Conservation (phyloP, 495 filamentous ascomycete species). For the Penicillium maclennaniae region DNA sequence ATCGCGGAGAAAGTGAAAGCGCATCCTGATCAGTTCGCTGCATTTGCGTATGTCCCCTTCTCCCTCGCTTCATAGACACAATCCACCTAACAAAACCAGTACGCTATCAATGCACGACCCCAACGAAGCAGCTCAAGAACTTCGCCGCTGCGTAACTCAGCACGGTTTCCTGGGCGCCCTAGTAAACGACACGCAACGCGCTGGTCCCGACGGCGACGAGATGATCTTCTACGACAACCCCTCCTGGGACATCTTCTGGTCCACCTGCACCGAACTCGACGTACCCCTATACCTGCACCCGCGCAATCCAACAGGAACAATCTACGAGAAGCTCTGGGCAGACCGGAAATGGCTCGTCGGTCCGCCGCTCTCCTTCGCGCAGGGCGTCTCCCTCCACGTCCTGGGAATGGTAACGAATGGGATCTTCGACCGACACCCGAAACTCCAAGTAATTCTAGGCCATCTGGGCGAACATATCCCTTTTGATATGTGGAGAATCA, state of each 20-base stretch:
- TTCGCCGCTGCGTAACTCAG: constrained; percentile 51
- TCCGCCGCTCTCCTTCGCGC: constrained; percentile 45
- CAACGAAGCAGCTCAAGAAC: constrained; percentile 50
- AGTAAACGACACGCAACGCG: constrained; percentile 54
- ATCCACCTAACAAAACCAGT: constrained; percentile 11
- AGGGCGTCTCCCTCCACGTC: constrained; percentile 46
- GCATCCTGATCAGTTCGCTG: constrained; percentile 52
- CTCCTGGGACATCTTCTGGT: constrained; percentile 57
- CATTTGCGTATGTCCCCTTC: constrained; percentile 41
- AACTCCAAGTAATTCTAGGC: constrained; percentile 60
- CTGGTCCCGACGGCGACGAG: constrained; percentile 46
- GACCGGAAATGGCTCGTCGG: constrained; percentile 48
- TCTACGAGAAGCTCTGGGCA: constrained; percentile 49
- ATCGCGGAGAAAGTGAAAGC: constrained; percentile 48
- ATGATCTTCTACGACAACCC: constrained; percentile 58
- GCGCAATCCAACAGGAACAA: constrained; percentile 42
- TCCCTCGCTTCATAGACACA: not conserved
- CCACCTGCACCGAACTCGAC: constrained; percentile 51
- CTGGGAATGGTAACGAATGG: constrained; percentile 53
- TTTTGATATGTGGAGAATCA: constrained; percentile 59
- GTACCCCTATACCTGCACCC: constrained; percentile 65
- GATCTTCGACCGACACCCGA: constrained; percentile 48
- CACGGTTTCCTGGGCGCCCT: constrained; percentile 57
- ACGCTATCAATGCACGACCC: constrained; percentile 55
- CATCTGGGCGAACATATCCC: constrained; percentile 65